phyloP scores from a whole-genome alignment of 2,329 filamentous ascomycete genomes.

The Dactylellina drechsleri region DNA sequence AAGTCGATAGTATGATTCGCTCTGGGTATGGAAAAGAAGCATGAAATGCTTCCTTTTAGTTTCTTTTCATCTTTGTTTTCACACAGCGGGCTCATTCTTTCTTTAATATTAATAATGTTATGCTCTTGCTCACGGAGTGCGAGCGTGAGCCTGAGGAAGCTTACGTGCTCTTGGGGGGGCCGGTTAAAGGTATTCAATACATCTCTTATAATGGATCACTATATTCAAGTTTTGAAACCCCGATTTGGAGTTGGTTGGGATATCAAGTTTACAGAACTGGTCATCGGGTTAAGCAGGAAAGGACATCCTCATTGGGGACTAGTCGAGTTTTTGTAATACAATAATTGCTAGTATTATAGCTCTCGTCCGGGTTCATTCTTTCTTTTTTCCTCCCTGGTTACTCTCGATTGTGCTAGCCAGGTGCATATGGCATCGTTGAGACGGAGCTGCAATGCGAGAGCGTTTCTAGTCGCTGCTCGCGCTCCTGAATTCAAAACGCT shows the following conservation, averaged over 20 bases:
- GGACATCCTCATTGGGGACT: slow-evolving; percentile 46
- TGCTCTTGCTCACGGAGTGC: slow-evolving; percentile 9
- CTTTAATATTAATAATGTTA: slow-evolving; percentile 15
- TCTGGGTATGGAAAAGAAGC: slow-evolving; percentile 52
- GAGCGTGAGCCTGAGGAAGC: slow-evolving; percentile 34
- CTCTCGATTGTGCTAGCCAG: slow-evolving; percentile 1
- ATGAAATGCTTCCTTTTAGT: slow-evolving; percentile 21
- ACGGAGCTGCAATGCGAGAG: slow-evolving; percentile 16
- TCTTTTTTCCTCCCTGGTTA: background rate
- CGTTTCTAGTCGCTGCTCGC: slow-evolving; percentile 17
- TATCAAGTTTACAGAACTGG: slow-evolving; percentile 42
- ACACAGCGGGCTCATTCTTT: background rate
- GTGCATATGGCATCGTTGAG: slow-evolving; percentile 37
- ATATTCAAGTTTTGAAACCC: slow-evolving; percentile 43
- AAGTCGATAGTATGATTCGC: slow-evolving; percentile 69
- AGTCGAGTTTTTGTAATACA: slow-evolving; percentile 38
- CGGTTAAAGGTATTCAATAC: slow-evolving; percentile 50
- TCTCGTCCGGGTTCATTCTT: slow-evolving; percentile 8
- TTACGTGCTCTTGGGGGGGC: slow-evolving; percentile 29
- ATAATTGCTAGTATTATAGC: slow-evolving; percentile 53
- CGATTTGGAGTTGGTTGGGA: slow-evolving; percentile 37
- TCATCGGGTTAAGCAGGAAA: slow-evolving; percentile 47
- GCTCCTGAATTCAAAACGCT: no score
- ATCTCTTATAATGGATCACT: slow-evolving; percentile 49
- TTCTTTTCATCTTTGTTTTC: slow-evolving; percentile 9